These are phyloP conservation scores for Holtermanniella nyarrowii DNA, from an alignment of 768 basidiomycete species.

Conservation along the genomic window DNA sequence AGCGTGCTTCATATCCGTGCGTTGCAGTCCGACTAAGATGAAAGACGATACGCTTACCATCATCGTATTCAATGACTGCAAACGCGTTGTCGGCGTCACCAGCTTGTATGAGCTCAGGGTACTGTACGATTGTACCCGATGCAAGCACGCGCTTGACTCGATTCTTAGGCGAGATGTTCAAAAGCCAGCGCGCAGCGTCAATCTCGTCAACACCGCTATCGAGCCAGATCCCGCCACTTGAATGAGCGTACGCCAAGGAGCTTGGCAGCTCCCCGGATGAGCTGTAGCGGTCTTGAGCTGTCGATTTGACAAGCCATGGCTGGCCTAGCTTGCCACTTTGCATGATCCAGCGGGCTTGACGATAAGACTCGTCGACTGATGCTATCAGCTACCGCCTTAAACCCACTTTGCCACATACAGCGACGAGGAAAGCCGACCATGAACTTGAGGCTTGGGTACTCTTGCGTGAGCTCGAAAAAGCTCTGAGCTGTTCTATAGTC, in stretches of 20 bases:
- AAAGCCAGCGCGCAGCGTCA: too few species aligned
- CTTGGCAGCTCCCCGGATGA: conserved; percentile 7
- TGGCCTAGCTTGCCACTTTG: conserved; percentile 2
- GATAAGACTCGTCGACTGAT: conserved; percentile 6
- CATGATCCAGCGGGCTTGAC: conserved; percentile 4
- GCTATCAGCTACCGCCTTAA: too few species aligned
- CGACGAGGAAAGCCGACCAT: conserved; percentile 9
- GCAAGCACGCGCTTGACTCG: too few species aligned
- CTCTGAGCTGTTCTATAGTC: conserved; percentile 1
- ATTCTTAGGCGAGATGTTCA: too few species aligned
- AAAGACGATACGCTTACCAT: too few species aligned
- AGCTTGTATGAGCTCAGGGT: too few species aligned
- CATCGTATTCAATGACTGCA: too few species aligned
- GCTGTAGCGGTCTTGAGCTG: conserved; percentile 8
- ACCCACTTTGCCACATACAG: too few species aligned
- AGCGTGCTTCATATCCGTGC: too few species aligned
- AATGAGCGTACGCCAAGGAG: conserved; percentile 5
- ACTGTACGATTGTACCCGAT: too few species aligned
- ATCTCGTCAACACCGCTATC: conserved; percentile 14
- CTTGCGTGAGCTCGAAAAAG: neutral
- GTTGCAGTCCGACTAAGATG: too few species aligned
- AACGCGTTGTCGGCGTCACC: too few species aligned
- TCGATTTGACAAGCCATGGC: conserved; percentile 7
- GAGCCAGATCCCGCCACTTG: conserved; percentile 8
- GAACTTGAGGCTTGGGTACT: conserved; percentile 3